Evolutionary conservation across 1,284 basidiomycete species (phyloP), one percentile per base, ranked within the genome.

Genomic region (Fomes fomentarius): DNA sequence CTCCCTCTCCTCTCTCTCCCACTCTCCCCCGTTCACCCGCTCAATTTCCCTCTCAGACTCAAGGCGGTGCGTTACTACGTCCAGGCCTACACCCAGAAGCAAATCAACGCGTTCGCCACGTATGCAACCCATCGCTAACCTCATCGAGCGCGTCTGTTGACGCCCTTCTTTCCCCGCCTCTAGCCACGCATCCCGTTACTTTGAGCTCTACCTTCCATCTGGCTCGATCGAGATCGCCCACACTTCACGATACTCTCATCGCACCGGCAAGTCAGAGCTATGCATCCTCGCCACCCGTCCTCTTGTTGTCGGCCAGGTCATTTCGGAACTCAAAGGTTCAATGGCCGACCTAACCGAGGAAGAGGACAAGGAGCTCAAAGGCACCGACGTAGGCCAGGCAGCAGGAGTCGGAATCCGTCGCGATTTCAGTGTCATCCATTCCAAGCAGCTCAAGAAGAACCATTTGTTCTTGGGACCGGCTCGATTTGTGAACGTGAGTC

Each of bases 401-500:
- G 84, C 86, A 61, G 82, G 80, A 46, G 60, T 63, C 37, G 90
- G 91, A 60, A 89, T 90, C 54, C 80, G 91, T 51, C 80, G 89
- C 63, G 94, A 96, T 69, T 96, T 96, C 66, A 94, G 91, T 66
- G 92, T 96, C 63, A 93, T 96, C 54, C 90, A 93, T 69, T 94
- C 91, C 38, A 89, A 90, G 62, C 85, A 91, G 66, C 88, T 93
- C 78, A 92, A 93, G 74, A 93, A 92, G 76, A 94, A 94, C 65
- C 91, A 95, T 76, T 78, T 96, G 61, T 90, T 96, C 74, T 77
- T 96, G 62, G 94, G 94, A 2, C 94, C 94, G 44, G 94, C 94
- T 68, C 86, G 94, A 62, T 96, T 96, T 75, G 93, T 96, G 58
- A 96, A 96, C 69, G 93, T 94, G 73, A 81, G 91, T 62, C 31